Evolutionary conservation across 306 rosid genomes (phyloP).

Genomic region (Prunus mira): DNA sequence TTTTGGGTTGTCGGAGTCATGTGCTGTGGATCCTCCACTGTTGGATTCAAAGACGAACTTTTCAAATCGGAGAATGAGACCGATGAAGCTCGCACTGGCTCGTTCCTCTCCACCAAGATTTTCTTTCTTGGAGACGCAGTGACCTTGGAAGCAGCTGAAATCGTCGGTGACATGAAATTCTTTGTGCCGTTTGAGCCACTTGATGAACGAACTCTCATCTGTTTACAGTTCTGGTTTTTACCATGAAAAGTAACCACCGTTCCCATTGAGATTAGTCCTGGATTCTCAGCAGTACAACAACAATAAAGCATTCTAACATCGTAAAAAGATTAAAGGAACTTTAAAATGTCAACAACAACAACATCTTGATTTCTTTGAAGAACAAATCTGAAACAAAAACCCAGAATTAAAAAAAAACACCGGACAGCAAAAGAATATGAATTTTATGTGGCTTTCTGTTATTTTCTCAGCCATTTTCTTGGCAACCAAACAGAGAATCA

Average conservation of each 20-base stretch:
- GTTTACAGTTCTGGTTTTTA: conserved; percentile 46
- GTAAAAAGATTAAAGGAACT: too few species aligned
- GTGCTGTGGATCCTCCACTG: conserved; percentile 17
- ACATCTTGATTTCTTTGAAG: too few species aligned
- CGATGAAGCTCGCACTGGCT: conserved; percentile 33
- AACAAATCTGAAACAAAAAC: not conserved
- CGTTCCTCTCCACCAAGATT: conserved; percentile 63
- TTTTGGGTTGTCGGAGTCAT: not conserved
- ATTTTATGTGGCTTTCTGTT: too few species aligned
- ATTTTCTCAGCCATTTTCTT: conserved; percentile 13
- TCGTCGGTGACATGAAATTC: conserved; percentile 85
- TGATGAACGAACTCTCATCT: conserved; percentile 52
- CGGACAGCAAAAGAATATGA: too few species aligned
- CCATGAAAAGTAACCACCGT: conserved; percentile 30
- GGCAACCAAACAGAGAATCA: conserved; percentile 25
- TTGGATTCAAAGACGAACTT: conserved; percentile 20
- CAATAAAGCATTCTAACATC: not conserved
- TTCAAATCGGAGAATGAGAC: conserved; percentile 37
- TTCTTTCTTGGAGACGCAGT: conserved; percentile 70
- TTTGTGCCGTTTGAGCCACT: conserved; percentile 49
- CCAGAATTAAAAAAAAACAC: not conserved
- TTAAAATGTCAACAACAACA: too few species aligned
- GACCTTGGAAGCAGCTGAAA: conserved; percentile 80
- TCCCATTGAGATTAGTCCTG: conserved; percentile 40
- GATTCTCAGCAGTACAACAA: conserved; percentile 40